Evolutionary conservation across 768 basidiomycete genomes (phyloP).

Genomic region (Boletus speciosus): DNA sequence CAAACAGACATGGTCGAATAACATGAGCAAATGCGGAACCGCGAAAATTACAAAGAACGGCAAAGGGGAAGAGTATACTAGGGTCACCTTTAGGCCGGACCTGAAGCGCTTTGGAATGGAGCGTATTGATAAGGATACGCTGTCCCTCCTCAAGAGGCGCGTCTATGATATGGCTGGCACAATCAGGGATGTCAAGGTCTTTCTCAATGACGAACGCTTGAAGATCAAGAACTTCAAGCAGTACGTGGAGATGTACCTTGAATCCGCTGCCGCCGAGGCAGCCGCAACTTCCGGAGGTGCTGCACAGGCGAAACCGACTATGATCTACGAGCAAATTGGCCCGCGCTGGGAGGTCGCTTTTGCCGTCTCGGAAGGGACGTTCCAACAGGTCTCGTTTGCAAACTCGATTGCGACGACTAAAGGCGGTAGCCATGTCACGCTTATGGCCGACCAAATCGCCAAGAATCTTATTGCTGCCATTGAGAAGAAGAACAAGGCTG

Average conservation of each 20-base stretch:
- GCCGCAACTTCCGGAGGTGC: slow-evolving; percentile 74
- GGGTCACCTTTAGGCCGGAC: slow-evolving; percentile 91
- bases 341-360: slow-evolving; percentile 95
- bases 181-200: slow-evolving; percentile 88
- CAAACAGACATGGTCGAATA: slow-evolving; percentile 90
- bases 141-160: slow-evolving; percentile 84
- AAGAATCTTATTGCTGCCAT: slow-evolving; percentile 80
- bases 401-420: slow-evolving; percentile 97
- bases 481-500: slow-evolving; percentile 95
- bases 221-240: slow-evolving; percentile 96
- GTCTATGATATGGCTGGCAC: slow-evolving; percentile 99
- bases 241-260: slow-evolving; percentile 92
- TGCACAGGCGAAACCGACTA: slow-evolving; percentile 65
- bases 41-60: slow-evolving; percentile 92
- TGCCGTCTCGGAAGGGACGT: slow-evolving; percentile 86
- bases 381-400: slow-evolving; percentile 95
- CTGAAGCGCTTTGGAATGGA: slow-evolving; percentile 90
- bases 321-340: slow-evolving; percentile 79
- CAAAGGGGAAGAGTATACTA: slow-evolving; percentile 87
- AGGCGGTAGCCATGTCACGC: slow-evolving; percentile 89
- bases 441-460: slow-evolving; percentile 84
- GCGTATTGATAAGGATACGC: slow-evolving; percentile 85
- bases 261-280: slow-evolving; percentile 68
- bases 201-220: slow-evolving; percentile 84
- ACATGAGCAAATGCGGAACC: slow-evolving; percentile 85